These are phyloP conservation scores for Ogataea hybrid DNA, from an alignment of 1,139 yeast genomes.

Conservation along the genomic window DNA sequence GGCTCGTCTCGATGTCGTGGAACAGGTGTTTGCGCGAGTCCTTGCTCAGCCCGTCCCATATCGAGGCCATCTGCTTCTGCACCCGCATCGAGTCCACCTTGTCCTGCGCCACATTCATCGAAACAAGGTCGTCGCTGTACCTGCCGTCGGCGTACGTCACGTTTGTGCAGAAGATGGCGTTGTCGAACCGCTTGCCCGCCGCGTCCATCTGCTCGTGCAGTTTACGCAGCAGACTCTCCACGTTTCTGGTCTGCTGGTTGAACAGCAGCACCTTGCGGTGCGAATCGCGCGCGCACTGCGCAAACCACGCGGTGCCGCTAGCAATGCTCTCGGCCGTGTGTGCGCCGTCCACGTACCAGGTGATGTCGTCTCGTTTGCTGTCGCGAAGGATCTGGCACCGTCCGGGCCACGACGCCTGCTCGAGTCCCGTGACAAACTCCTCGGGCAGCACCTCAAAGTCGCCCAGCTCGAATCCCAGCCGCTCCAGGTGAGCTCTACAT, in stretches of 20 bases:
- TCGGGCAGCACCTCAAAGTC: conserved; percentile 47
- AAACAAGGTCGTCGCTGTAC: conserved; percentile 79
- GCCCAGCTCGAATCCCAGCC: conserved; percentile 38
- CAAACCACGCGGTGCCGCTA: conserved; percentile 82
- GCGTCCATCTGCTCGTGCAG: conserved; percentile 44
- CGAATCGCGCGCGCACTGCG: conserved; percentile 31
- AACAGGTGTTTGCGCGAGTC: no score
- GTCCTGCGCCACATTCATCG: conserved; percentile 77
- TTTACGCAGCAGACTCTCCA: conserved; percentile 56
- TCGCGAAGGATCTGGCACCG: conserved; percentile 74
- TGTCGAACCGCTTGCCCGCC: conserved; percentile 50
- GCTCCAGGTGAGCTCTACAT: conserved; percentile 58
- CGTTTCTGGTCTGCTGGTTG: conserved; percentile 94
- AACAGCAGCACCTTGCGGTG: conserved; percentile 57
- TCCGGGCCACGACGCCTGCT: conserved; percentile 84
- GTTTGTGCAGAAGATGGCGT: conserved; percentile 85
- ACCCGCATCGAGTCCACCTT: conserved; percentile 44
- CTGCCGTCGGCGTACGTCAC: conserved; percentile 84
- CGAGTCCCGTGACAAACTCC: conserved; percentile 63
- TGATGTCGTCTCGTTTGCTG: conserved; percentile 41
- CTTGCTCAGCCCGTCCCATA: no score
- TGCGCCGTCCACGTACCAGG: conserved; percentile 93
- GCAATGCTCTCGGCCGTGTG: conserved; percentile 86
- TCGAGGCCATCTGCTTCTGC: no score
- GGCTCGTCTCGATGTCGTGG: no score